Percentiles rank a stretch among this genome's conserved stretches.
These are phyloP conservation scores for Blepharisma japonicum DNA, from an alignment of 73 alveolate species.

Conservation along the genomic window DNA sequence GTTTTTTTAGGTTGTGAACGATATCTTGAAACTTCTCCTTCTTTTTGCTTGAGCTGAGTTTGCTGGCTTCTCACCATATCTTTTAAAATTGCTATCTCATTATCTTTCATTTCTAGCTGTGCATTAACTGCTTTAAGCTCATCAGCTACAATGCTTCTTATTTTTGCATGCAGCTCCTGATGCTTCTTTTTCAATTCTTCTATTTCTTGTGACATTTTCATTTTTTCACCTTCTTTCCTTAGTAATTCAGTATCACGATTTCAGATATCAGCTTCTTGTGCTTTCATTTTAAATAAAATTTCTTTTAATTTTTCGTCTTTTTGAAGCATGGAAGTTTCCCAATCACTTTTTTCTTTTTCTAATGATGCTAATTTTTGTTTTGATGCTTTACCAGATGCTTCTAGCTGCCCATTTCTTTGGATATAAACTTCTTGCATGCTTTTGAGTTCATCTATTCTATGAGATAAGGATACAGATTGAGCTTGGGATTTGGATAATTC, in stretches of 20 bases:
- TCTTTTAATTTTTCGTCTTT: not conserved
- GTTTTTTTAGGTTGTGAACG: too few relatives aligned
- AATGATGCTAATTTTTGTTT: not conserved
- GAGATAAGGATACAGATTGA: too few relatives aligned
- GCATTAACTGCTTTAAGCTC: not conserved
- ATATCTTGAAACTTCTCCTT: slow-evolving; percentile 1
- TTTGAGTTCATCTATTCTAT: too few relatives aligned
- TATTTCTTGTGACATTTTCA: not conserved
- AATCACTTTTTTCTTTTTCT: slow-evolving; percentile 2
- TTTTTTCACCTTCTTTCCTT: not conserved
- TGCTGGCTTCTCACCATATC: slow-evolving; percentile 26
- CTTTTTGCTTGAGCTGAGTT: slow-evolving; percentile 22
- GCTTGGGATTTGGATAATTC: too few relatives aligned
- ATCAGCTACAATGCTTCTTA: not conserved
- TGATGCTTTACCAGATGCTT: not conserved
- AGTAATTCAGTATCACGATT: not conserved
- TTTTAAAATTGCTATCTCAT: not conserved
- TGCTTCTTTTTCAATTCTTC: slow-evolving; percentile 17
- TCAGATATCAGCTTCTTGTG: not conserved
- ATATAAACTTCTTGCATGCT: too few relatives aligned
- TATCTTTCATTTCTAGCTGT: not conserved
- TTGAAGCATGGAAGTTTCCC: not conserved
- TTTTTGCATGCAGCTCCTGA: slow-evolving; percentile 12
- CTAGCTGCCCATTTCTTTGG: not conserved
- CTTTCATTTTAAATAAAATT: not conserved